Evolutionary conservation across 148 eudicot species (phyloP).

Genomic region (Mesembryanthemum crystallinum): DNA sequence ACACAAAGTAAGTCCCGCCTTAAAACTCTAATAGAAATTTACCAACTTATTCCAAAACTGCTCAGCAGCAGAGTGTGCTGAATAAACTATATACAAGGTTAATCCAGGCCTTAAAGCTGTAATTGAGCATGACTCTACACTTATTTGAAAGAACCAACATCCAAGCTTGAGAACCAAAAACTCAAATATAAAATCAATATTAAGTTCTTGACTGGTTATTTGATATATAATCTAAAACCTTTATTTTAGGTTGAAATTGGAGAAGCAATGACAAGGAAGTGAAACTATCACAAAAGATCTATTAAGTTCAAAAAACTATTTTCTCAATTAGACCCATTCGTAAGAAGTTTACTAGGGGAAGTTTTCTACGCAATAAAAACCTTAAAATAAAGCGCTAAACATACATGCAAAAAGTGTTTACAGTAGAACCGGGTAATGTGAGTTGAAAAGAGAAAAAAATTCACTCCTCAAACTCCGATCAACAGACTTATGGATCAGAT

Average conservation of each 20-base stretch:
- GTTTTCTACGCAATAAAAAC: background rate
- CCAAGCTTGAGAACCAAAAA: slow-evolving; percentile 1
- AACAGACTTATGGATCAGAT: background rate
- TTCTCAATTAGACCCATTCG: background rate
- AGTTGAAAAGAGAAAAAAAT: background rate
- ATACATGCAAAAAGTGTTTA: background rate
- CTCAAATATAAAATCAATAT: background rate
- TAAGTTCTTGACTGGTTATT: background rate
- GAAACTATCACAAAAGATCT: background rate
- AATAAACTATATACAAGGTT: background rate
- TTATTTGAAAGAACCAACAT: background rate
- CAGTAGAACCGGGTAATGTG: background rate
- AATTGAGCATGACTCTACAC: background rate
- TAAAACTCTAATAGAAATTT: too few species aligned
- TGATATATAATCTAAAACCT: background rate
- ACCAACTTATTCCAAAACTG: too few species aligned
- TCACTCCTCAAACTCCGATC: background rate
- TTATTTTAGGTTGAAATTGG: background rate
- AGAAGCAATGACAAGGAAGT: background rate
- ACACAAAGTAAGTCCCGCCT: background rate
- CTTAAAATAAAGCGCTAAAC: background rate
- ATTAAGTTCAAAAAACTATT: background rate
- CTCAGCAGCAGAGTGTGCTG: too few species aligned
- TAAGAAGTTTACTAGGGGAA: background rate
- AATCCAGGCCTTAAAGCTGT: background rate